Percentiles rank a stretch among this genome's conserved stretches.
Conservation (phyloP, 1,284 basidiomycete genomes). For the Butyriboletus appendiculatus region DNA sequence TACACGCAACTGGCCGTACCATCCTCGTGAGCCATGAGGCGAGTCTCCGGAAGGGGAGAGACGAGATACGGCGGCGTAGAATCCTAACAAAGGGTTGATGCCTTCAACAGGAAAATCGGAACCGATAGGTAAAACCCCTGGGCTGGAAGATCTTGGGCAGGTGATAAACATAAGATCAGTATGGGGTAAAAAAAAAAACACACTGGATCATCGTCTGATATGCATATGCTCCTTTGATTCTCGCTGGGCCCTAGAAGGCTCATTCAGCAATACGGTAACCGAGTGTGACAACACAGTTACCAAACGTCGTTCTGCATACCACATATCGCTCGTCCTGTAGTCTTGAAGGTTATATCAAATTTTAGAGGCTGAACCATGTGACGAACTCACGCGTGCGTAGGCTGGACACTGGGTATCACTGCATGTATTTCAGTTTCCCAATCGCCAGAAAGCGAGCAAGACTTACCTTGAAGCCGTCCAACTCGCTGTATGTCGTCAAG, state of each 20-base stretch:
- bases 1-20: constrained; percentile 48
- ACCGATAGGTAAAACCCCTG: constrained; percentile 71
- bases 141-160: constrained; percentile 39
- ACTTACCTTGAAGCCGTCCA: constrained; percentile 70
- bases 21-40: constrained; percentile 80
- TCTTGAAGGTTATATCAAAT: neutral
- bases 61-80: constrained; percentile 85
- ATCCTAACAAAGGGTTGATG: constrained; percentile 78
- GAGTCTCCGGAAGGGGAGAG: constrained; percentile 68
- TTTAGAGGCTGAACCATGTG: neutral
- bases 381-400: constrained; percentile 78
- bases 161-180: neutral
- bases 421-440: neutral
- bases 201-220: constrained; percentile 79
- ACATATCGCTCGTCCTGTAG: constrained; percentile 85
- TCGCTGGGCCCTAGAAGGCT: constrained; percentile 61
- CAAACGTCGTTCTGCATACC: constrained; percentile 81
- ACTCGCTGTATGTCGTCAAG: constrained; percentile 67
- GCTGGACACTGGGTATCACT: constrained; percentile 93
- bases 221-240: constrained; percentile 87
- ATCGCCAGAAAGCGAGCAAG: neutral
- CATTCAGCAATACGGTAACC: neutral
- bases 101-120: constrained; percentile 92
- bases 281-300: constrained; percentile 40
- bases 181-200: constrained; percentile 23